These are phyloP conservation scores for Sporobolus alterniflorus DNA, from an alignment of 202 grass and related monocot species.

Conservation along the genomic window DNA sequence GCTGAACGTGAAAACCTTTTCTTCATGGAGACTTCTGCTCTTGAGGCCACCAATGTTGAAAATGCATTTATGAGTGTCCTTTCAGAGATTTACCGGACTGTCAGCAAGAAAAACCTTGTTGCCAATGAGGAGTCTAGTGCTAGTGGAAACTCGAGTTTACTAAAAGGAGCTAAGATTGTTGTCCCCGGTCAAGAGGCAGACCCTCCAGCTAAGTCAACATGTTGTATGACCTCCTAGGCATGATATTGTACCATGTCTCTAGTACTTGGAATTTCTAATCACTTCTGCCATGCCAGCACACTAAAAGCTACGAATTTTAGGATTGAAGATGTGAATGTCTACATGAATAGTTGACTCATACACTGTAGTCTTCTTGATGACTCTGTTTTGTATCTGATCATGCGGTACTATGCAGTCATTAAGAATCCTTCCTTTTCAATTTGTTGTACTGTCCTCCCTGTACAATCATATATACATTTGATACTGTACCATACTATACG, in stretches of 20 bases:
- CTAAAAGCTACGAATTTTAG: slow-evolving; percentile 35
- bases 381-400: slow-evolving; percentile 30
- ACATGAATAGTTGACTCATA: slow-evolving; percentile 43
- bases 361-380: slow-evolving; percentile 40
- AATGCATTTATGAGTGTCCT: slow-evolving; percentile 64
- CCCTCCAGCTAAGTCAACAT: slow-evolving; percentile 42
- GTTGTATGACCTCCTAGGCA: slow-evolving; percentile 64
- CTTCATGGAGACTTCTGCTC: slow-evolving; percentile 94
- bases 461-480: slow-evolving; percentile 6
- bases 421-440: neutral
- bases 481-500: neutral
- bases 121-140: slow-evolving; percentile 61
- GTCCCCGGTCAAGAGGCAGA: slow-evolving; percentile 46
- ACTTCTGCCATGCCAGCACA: neutral
- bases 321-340: slow-evolving; percentile 24
- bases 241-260: slow-evolving; percentile 12
- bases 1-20: slow-evolving; percentile 83
- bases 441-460: neutral
- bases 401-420: slow-evolving; percentile 35
- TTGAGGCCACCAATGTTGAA: slow-evolving; percentile 80
- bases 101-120: slow-evolving; percentile 84
- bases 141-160: slow-evolving; percentile 47
- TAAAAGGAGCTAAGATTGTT: slow-evolving; percentile 69
- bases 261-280: slow-evolving; percentile 12
- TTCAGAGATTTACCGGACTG: slow-evolving; percentile 69